Conservation (phyloP, 495 filamentous ascomycete species). For the Cercophora sp. region DNA sequence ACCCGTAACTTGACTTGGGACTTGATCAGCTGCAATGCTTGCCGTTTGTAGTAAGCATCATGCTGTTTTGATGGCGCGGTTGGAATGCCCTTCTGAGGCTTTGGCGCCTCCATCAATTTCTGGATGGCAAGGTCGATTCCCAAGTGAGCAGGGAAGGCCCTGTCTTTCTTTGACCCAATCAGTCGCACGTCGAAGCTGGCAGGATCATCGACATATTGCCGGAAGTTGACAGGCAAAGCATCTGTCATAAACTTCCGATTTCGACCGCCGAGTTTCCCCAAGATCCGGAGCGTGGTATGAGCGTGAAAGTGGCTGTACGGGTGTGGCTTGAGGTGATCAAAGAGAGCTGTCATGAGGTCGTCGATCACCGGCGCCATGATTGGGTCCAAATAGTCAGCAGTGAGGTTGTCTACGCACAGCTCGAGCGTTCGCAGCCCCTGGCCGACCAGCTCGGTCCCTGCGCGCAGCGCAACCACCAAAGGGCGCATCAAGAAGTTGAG, state of each 20-base stretch:
- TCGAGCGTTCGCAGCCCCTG: conserved; percentile 93
- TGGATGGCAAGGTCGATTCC: conserved; percentile 86
- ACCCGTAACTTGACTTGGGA: conserved; percentile 86
- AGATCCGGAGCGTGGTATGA: conserved; percentile 96
- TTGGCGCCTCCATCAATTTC: conserved; percentile 76
- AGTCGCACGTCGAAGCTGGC: conserved; percentile 83
- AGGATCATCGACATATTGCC: conserved; percentile 79
- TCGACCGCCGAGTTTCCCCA: conserved; percentile 92
- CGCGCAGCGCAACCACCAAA: conserved; percentile 86
- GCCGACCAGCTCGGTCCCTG: conserved; percentile 87
- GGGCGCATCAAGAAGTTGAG: conserved; percentile 96
- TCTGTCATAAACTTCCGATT: conserved; percentile 93
- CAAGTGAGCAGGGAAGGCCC: conserved; percentile 78
- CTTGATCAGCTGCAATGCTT: conserved; percentile 80
- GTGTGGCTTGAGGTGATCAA: conserved; percentile 86
- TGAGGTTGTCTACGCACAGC: conserved; percentile 96
- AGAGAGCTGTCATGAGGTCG: conserved; percentile 93
- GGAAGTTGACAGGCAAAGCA: conserved; percentile 73
- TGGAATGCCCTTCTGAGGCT: conserved; percentile 38
- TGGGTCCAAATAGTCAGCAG: conserved; percentile 94
- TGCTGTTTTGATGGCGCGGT: conserved; percentile 52
- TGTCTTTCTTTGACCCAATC: conserved; percentile 79
- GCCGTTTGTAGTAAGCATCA: conserved; percentile 86
- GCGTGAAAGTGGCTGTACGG: conserved; percentile 96
- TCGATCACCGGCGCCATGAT: conserved; percentile 99